Evolutionary conservation across 2,329 filamentous ascomycete genomes (phyloP).

Genomic region (Coleophoma cylindrospora): DNA sequence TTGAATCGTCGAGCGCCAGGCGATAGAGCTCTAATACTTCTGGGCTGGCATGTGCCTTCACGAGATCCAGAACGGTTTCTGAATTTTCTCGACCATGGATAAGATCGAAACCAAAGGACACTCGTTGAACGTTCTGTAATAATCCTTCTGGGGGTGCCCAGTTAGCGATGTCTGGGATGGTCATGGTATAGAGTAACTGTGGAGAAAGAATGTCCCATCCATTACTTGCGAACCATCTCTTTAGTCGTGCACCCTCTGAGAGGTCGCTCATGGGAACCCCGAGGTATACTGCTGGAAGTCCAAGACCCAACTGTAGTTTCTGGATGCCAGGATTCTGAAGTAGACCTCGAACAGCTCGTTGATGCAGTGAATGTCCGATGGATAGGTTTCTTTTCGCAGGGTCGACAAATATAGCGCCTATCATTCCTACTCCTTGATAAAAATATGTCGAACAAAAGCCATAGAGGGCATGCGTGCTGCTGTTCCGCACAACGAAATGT

Average conservation of each 20-base stretch:
- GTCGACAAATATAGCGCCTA: constrained; percentile 87
- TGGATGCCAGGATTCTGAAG: constrained; percentile 71
- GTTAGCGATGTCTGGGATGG: constrained; percentile 51
- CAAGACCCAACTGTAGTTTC: constrained; percentile 75
- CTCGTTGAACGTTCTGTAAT: constrained; percentile 45
- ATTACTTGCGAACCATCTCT: constrained; percentile 82
- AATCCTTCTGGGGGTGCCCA: constrained; percentile 61
- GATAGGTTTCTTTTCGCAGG: constrained; percentile 81
- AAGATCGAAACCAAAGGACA: constrained; percentile 56
- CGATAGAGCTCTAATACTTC: constrained; percentile 63
- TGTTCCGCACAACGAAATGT: constrained; percentile 91
- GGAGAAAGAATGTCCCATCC: constrained; percentile 76
- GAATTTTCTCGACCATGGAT: constrained; percentile 59
- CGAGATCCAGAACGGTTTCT: constrained; percentile 56
- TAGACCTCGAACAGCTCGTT: constrained; percentile 73
- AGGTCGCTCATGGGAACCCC: constrained; percentile 68
- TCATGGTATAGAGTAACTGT: constrained; percentile 57
- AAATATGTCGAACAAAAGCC: constrained; percentile 90
- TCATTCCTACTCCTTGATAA: constrained; percentile 60
- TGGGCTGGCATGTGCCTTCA: constrained; percentile 57
- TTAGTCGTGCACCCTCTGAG: constrained; percentile 38
- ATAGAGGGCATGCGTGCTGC: constrained; percentile 84
- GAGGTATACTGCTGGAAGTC: constrained; percentile 79
- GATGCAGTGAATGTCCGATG: constrained; percentile 85
- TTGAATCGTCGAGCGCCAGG: constrained; percentile 54